These are phyloP conservation scores for Vicia villosa DNA, from an alignment of 306 rosid species.

Conservation along the genomic window DNA sequence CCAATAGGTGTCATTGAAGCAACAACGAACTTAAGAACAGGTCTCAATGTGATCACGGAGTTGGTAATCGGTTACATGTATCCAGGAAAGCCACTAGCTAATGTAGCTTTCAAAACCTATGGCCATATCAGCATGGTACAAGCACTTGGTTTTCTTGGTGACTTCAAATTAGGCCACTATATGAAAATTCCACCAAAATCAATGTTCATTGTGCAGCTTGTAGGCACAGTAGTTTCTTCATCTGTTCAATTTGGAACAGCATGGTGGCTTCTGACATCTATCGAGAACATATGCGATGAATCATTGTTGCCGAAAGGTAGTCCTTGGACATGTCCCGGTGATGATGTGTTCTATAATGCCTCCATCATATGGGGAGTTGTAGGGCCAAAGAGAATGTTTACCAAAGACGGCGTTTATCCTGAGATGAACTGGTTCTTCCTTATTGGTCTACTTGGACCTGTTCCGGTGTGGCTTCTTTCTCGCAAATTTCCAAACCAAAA, in stretches of 20 bases:
- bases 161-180: slow-evolving; percentile 75
- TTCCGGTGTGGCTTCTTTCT: slow-evolving; percentile 54
- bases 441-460: slow-evolving; percentile 51
- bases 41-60: slow-evolving; percentile 68
- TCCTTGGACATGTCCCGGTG: slow-evolving; percentile 74
- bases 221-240: slow-evolving; percentile 57
- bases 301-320: slow-evolving; percentile 51
- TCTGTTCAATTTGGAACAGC: slow-evolving; percentile 53
- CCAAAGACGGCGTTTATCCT: slow-evolving; percentile 46
- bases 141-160: slow-evolving; percentile 52
- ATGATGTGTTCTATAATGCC: slow-evolving; percentile 65
- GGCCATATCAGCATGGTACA: slow-evolving; percentile 74
- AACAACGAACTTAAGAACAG: slow-evolving; percentile 66
- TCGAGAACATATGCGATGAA: slow-evolving; percentile 50
- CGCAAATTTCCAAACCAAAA: slow-evolving; percentile 45
- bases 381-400: slow-evolving; percentile 64
- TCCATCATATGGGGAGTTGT: slow-evolving; percentile 77
- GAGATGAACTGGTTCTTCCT: slow-evolving; percentile 68
- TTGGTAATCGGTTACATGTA: slow-evolving; percentile 63
- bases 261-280: slow-evolving; percentile 64
- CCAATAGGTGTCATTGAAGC: slow-evolving; percentile 82
- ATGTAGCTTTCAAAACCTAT: slow-evolving; percentile 71
- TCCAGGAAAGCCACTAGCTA: slow-evolving; percentile 75
- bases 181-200: slow-evolving; percentile 82
- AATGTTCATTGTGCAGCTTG: slow-evolving; percentile 65